Evolutionary conservation across 2,329 filamentous ascomycete genomes (phyloP).

Genomic region (Juglanconis oblonga): DNA sequence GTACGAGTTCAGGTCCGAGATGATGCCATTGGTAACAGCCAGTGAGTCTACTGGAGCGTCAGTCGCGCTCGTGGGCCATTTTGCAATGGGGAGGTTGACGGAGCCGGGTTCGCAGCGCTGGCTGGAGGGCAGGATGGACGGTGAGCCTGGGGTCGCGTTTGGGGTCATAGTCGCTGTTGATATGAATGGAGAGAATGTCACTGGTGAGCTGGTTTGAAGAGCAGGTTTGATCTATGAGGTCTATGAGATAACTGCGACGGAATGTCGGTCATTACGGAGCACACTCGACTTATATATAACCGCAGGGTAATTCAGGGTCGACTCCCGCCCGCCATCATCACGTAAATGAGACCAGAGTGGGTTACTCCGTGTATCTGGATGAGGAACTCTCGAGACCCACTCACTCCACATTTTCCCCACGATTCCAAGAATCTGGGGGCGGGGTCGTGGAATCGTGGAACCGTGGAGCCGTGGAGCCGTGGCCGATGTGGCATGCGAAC

Average conservation of each 20-base stretch:
- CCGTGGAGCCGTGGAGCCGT: neutral
- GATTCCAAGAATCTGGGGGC: neutral
- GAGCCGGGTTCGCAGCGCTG: slow-evolving; percentile 43
- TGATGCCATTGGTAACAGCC: slow-evolving; percentile 34
- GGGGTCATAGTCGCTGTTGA: slow-evolving; percentile 9
- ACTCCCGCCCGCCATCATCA: neutral
- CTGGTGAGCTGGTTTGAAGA: neutral
- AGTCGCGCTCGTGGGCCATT: slow-evolving; percentile 34
- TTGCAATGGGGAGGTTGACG: slow-evolving; percentile 47
- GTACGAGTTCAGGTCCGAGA: slow-evolving; percentile 39
- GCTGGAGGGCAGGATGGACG: slow-evolving; percentile 2
- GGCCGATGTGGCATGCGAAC: neutral
- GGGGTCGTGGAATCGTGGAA: neutral
- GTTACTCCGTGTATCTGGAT: neutral
- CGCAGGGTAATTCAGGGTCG: neutral
- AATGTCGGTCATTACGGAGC: neutral
- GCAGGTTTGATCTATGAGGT: neutral
- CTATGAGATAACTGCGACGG: neutral
- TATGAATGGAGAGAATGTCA: neutral
- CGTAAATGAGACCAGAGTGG: neutral
- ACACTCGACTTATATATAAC: neutral
- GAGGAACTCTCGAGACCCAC: neutral
- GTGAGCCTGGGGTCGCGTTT: neutral
- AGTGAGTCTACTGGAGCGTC: slow-evolving; percentile 32
- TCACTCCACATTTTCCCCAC: neutral